Percentiles rank a stretch among this genome's conserved stretches.
Conservation (phyloP, 257 asterid species). For the Solanum sparsipilum region DNA sequence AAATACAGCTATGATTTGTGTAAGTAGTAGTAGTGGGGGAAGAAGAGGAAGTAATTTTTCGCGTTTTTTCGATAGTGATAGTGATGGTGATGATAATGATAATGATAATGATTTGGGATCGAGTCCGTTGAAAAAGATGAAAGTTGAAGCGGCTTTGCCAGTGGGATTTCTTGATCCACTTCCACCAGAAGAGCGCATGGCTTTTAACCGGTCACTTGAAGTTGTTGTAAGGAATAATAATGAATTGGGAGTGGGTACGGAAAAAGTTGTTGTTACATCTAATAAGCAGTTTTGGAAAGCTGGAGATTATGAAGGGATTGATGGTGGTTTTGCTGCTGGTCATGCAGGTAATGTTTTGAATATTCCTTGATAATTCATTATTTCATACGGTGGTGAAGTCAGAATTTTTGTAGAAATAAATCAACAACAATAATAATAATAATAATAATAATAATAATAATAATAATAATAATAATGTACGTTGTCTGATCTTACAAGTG, state of each 20-base stretch:
- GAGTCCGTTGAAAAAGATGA: slow-evolving; percentile 23
- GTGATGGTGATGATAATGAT: neutral
- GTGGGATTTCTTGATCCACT: slow-evolving; percentile 67
- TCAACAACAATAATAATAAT: no score
- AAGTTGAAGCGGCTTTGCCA: slow-evolving; percentile 26
- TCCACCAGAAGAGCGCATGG: slow-evolving; percentile 9
- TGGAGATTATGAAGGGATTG: slow-evolving; percentile 46
- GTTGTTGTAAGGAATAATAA: slow-evolving; percentile 1
- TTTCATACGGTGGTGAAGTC: fast-evolving
- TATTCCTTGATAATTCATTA: neutral
- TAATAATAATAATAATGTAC: no score
- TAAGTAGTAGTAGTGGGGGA: neutral
- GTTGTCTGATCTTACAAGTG: no score
- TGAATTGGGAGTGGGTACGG: neutral
- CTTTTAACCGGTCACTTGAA: neutral
- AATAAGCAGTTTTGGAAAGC: slow-evolving; percentile 73
- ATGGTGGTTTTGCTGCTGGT: slow-evolving; percentile 10
- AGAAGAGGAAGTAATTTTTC: neutral
- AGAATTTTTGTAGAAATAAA: neutral
- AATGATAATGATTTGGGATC: neutral
- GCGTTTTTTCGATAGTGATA: neutral
- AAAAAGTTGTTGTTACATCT: neutral
- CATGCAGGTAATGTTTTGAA: neutral
- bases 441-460: no score
- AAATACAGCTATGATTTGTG: neutral